Evolutionary conservation across 2,329 filamentous ascomycete genomes (phyloP).

Genomic region (Clarireedia monteithiana): DNA sequence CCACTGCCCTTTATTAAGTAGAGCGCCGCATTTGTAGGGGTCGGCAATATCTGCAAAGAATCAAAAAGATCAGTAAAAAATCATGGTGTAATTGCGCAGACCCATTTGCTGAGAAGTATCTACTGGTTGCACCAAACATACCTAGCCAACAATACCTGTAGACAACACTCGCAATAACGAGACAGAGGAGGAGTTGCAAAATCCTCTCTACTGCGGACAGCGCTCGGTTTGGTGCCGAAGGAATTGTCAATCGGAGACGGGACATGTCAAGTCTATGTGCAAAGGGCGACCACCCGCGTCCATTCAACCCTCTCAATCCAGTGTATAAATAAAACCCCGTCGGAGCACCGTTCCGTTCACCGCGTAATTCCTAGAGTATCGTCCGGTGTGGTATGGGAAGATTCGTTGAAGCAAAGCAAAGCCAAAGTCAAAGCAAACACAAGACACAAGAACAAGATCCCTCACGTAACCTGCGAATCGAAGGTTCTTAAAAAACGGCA

Average conservation of each 20-base stretch:
- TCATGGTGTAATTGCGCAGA: neutral
- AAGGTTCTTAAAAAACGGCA: no score
- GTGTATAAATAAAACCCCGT: neutral
- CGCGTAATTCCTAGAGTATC: no score
- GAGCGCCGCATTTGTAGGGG: conserved; percentile 44
- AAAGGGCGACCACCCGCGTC: neutral
- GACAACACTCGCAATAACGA: conserved; percentile 19
- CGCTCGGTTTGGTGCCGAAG: conserved; percentile 1
- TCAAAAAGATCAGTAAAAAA: neutral
- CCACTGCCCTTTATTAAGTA: conserved; percentile 47
- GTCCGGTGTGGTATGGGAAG: no score
- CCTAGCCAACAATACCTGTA: conserved; percentile 28
- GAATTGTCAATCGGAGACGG: conserved; percentile 5
- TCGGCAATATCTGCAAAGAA: conserved; percentile 31
- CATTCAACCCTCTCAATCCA: no score
- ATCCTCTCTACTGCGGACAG: conserved; percentile 10
- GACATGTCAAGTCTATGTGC: neutral
- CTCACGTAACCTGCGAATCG: no score
- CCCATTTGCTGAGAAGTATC: no score
- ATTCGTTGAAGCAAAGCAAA: no score
- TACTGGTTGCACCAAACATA: conserved; percentile 2
- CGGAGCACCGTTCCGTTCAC: neutral
- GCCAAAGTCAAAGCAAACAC: no score
- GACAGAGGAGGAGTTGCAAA: conserved; percentile 17
- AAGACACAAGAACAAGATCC: no score